Base-by-base conservation (phyloP, 768 basidiomycete genomes). In the Mycena rebaudengoi region DNA sequence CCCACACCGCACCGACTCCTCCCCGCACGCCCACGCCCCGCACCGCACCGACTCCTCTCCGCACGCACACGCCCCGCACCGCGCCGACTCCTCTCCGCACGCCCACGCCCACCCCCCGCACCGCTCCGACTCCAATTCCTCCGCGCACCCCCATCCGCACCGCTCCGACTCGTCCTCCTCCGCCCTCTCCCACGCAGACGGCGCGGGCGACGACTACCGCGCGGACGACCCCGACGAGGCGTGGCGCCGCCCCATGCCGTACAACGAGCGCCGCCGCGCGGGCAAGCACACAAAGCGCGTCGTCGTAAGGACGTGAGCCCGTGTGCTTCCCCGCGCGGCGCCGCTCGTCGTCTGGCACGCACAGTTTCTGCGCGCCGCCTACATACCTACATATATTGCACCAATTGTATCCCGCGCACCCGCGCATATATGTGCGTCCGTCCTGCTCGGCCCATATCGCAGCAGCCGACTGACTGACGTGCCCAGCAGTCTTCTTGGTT, bases 261-360 rank as follows among this genome's bases (percentile, higher is more conserved):
- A 89, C 70, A 84, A 85, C 39, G 91, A 92, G 73, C 86, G 91
- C 23, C 80, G 91, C 57, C 82, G 91, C 59, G 91, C 91, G 52
- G 91, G 91, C 50, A 94, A 94, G 74, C 91, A 93, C 73, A 93
- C 91, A 23, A 83, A 82, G 70, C 85, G 91, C 54, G 87, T 92
- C 32, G 86, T 92, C 65, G 86, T 90, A 61, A 78, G 85, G 71
- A 78, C 77, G 70, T 84, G 69, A 74, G n/a, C n/a, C n/a, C n/a
- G n/a, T n/a, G n/a, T n/a, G n/a, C n/a, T n/a, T n/a, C n/a, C n/a
- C n/a, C n/a, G n/a, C n/a, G n/a, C n/a, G n/a, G n/a, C n/a, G n/a
- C n/a, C n/a, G n/a, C n/a, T n/a, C n/a, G n/a, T n/a, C n/a, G n/a
- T n/a, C n/a, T n/a, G n/a, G n/a, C n/a, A n/a, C n/a, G n/a, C n/a